A percentile compares a stretch with the other conserved stretches of the same genome.
Conservation (phyloP, 768 basidiomycete genomes). For the Sporobolomyces pararoseus region DNA sequence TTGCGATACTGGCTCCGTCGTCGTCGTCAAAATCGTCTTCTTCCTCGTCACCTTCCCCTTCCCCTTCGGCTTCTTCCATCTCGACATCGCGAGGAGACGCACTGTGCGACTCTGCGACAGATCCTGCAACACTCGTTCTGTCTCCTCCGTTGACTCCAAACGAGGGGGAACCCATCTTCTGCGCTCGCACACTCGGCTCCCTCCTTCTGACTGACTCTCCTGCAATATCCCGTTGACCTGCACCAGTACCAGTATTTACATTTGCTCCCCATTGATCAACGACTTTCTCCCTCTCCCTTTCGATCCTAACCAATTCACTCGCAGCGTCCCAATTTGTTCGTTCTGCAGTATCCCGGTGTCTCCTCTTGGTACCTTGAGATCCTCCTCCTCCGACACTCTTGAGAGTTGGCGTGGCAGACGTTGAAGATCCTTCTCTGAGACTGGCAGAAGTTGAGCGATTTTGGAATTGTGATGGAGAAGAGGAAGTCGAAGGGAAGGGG, state of each 20-base stretch:
- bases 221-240: background rate
- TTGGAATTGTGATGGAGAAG: background rate
- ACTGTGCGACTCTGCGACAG: background rate
- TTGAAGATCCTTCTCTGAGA: background rate
- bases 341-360: slow-evolving; percentile 10
- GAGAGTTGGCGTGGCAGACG: background rate
- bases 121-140: background rate
- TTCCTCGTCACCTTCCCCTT: background rate
- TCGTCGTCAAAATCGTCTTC: slow-evolving; percentile 13
- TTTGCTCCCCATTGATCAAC: background rate
- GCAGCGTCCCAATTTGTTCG: slow-evolving; percentile 30
- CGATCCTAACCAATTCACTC: slow-evolving; percentile 22
- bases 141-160: background rate
- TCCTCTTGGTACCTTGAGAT: slow-evolving; percentile 24
- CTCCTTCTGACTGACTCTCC: background rate
- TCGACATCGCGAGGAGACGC: background rate
- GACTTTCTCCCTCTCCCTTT: slow-evolving; percentile 13
- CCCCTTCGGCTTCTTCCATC: background rate
- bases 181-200: background rate
- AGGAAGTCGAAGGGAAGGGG: slow-evolving; percentile 6
- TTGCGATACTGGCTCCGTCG: slow-evolving; percentile 22
- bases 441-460: background rate
- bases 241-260: background rate
- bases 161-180: background rate
- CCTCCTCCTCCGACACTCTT: slow-evolving; percentile 24